Evolutionary conservation across 345 rosid genomes (phyloP).

Genomic region (Salix arbutifolia): DNA sequence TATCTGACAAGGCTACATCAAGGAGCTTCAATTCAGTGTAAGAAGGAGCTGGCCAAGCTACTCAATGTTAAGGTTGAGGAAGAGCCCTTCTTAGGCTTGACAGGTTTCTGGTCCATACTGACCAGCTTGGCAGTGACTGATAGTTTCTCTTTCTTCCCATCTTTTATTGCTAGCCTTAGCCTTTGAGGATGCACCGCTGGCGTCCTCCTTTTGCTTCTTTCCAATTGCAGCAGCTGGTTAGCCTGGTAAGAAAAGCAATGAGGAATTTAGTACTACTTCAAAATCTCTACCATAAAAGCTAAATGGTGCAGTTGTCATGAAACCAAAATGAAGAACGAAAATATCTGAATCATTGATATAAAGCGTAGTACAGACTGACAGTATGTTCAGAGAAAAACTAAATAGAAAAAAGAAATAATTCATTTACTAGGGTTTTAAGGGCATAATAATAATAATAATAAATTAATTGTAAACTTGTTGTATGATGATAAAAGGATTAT

Average conservation of each 20-base stretch:
- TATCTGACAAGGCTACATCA: slow-evolving; percentile 56
- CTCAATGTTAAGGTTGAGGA: slow-evolving; percentile 26
- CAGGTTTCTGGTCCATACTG: slow-evolving; percentile 74
- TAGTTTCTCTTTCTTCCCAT: slow-evolving; percentile 55
- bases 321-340: too few species aligned
- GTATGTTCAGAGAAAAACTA: neutral
- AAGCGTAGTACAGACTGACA: neutral
- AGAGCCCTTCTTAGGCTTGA: slow-evolving; percentile 66
- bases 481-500: neutral
- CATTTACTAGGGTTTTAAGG: too few species aligned
- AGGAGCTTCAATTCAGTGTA: slow-evolving; percentile 56
- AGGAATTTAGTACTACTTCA: too few species aligned
- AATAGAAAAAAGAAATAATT: too few species aligned
- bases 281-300: too few species aligned
- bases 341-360: too few species aligned
- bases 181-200: slow-evolving; percentile 37
- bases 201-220: slow-evolving; percentile 64
- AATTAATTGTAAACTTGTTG: neutral
- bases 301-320: too few species aligned
- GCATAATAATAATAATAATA: neutral
- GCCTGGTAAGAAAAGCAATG: neutral
- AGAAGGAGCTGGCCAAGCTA: slow-evolving; percentile 40
- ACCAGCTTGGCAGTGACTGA: slow-evolving; percentile 84
- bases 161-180: slow-evolving; percentile 49
- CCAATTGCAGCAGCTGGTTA: slow-evolving; percentile 47